Evolutionary conservation across 306 rosid species (phyloP).

Genomic region (Begonia masoniana): DNA sequence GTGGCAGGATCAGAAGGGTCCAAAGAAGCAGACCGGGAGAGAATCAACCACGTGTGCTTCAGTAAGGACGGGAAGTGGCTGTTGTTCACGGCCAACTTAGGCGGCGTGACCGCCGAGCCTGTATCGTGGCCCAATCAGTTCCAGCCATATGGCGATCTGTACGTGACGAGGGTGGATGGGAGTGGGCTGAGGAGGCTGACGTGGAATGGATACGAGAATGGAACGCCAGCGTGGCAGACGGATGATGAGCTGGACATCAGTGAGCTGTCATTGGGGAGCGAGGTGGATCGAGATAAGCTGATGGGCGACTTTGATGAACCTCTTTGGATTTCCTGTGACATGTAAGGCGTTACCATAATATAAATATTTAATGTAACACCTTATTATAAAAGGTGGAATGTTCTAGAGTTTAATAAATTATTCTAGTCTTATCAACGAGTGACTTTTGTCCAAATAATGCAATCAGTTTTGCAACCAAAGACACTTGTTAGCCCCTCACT

Average conservation of each 20-base stretch:
- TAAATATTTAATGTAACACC: no score
- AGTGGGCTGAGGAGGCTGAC: conserved; percentile 77
- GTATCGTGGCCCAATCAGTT: conserved; percentile 70
- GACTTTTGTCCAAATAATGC: no score
- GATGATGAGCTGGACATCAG: conserved; percentile 18
- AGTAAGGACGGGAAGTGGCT: conserved; percentile 72
- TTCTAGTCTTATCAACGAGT: no score
- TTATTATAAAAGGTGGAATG: no score
- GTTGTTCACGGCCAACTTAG: conserved; percentile 53
- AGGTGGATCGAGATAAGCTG: conserved; percentile 27
- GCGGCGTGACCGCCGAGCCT: conserved; percentile 65
- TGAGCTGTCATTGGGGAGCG: conserved; percentile 5
- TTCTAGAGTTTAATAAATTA: no score
- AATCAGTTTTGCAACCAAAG: no score
- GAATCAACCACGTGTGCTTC: conserved; percentile 73
- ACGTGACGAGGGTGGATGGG: conserved; percentile 48
- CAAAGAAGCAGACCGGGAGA: conserved; percentile 36
- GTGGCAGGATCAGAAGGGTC: conserved; percentile 31
- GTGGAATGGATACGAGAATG: conserved; percentile 59
- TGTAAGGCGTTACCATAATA: background rate
- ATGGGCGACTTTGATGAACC: conserved; percentile 61
- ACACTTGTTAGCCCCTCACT: no score
- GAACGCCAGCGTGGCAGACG: conserved; percentile 59
- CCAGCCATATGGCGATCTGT: conserved; percentile 87
- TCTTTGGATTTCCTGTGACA: conserved; percentile 41